A percentile compares a stretch with the other conserved stretches of the same genome.
These are phyloP conservation scores for Triadica sebifera DNA, from an alignment of 345 rosid genomes.

Conservation along the genomic window DNA sequence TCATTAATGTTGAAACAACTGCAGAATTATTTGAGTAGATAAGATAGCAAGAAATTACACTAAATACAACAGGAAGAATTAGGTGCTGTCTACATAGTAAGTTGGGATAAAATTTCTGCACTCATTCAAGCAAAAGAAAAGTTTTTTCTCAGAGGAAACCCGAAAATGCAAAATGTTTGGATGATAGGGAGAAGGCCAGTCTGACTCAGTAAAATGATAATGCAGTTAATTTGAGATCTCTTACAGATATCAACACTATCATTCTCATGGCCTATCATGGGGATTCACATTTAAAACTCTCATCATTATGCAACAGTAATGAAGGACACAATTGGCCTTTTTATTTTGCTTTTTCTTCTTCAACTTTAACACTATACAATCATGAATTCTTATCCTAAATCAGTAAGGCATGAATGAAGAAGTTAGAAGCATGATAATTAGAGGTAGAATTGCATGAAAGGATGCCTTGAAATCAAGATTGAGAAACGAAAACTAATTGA, in stretches of 20 bases:
- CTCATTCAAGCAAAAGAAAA: neutral
- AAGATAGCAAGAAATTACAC: neutral
- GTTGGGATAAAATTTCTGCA: neutral
- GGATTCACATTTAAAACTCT: neutral
- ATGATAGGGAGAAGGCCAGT: neutral
- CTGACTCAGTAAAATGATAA: neutral
- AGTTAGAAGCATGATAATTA: too few relatives aligned
- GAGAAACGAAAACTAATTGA: too few relatives aligned
- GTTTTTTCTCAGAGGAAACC: neutral
- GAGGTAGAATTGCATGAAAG: too few relatives aligned
- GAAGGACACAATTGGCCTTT: neutral
- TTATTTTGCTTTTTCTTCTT: too few relatives aligned
- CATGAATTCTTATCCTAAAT: too few relatives aligned
- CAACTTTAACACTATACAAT: too few relatives aligned
- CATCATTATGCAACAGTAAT: neutral
- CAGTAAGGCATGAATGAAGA: too few relatives aligned
- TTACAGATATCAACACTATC: neutral
- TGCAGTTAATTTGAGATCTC: neutral
- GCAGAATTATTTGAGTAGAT: conserved; percentile 24
- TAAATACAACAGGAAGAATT: neutral
- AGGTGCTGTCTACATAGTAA: neutral
- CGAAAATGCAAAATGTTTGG: neutral
- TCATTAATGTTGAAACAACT: conserved; percentile 72
- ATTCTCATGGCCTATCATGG: too few relatives aligned
- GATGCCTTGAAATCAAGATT: too few relatives aligned